phyloP scores from a whole-genome alignment of 768 basidiomycete species.

The Clavulina sp. region DNA sequence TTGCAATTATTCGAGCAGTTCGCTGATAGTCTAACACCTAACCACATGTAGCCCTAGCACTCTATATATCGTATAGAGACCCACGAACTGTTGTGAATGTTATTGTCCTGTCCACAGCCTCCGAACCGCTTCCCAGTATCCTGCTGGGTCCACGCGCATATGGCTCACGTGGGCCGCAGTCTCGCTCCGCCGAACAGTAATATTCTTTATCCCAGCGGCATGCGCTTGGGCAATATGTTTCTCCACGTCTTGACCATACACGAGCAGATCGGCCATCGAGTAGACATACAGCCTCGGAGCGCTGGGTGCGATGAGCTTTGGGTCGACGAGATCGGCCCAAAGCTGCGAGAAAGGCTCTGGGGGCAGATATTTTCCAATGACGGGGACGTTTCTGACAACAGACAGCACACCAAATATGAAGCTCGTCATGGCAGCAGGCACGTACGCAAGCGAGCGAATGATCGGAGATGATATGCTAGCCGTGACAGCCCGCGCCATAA shows the following conservation, averaged over 20 bases:
- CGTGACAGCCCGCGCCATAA: constrained; percentile 10
- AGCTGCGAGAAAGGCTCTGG: constrained; percentile 1
- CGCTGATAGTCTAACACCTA: too few species aligned
- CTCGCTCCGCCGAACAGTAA: constrained; percentile 7
- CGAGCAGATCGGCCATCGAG: constrained; percentile 11
- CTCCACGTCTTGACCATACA: constrained; percentile 12
- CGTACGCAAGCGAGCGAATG: neutral
- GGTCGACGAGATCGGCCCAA: constrained; percentile 7
- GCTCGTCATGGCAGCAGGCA: too few species aligned
- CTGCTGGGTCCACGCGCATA: constrained; percentile 7
- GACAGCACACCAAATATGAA: too few species aligned
- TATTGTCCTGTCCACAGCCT: constrained; percentile 6
- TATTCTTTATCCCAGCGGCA: constrained; percentile 1
- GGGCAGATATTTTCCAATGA: neutral
- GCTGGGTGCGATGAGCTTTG: constrained; percentile 7
- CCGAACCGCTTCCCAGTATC: constrained; percentile 12
- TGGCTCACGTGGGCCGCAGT: constrained; percentile 13
- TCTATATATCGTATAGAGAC: too few species aligned
- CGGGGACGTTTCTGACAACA: too few species aligned
- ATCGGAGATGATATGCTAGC: constrained; percentile 8
- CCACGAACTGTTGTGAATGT: too few species aligned
- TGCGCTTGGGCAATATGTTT: constrained; percentile 7
- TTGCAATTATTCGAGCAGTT: too few species aligned
- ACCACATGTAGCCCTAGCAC: too few species aligned
- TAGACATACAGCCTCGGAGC: constrained; percentile 14